These are phyloP conservation scores for Geotrichum australiense DNA, from an alignment of 1,139 yeast genomes.

Conservation along the genomic window DNA sequence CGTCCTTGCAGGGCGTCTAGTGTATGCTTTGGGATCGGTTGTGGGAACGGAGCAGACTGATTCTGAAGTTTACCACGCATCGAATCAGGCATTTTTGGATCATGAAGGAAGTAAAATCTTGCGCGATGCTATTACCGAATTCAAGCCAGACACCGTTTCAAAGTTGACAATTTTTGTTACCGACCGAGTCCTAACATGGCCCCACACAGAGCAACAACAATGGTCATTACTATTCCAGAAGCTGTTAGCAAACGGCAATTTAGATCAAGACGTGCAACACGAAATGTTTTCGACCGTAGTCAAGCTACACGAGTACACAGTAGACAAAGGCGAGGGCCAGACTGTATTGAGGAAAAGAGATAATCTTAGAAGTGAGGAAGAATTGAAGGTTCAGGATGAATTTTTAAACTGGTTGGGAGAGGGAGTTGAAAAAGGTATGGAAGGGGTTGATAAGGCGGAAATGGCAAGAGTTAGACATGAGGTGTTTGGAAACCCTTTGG, in stretches of 20 bases:
- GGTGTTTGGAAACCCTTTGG: constrained; percentile 76
- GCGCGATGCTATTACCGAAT: constrained; percentile 18
- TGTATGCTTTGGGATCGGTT: constrained; percentile 30
- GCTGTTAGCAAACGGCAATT: constrained; percentile 12
- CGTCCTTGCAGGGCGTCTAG: constrained; percentile 23
- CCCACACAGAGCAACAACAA: constrained; percentile 18
- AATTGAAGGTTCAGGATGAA: constrained; percentile 23
- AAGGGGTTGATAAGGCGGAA: constrained; percentile 27
- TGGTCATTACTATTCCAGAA: constrained; percentile 23
- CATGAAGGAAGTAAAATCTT: constrained; percentile 24
- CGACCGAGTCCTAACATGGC: constrained; percentile 19
- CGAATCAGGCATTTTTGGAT: constrained; percentile 18
- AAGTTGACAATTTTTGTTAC: constrained; percentile 17
- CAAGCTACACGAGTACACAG: constrained; percentile 23
- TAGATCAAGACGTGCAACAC: constrained; percentile 14
- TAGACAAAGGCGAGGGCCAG: constrained; percentile 12
- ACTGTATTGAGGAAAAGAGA: constrained; percentile 10
- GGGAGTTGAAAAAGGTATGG: constrained; percentile 40
- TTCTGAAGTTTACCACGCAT: constrained; percentile 8
- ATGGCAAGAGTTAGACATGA: constrained; percentile 50
- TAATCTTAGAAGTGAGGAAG: constrained; percentile 10
- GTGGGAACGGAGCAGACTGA: constrained; percentile 19
- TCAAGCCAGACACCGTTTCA: constrained; percentile 14
- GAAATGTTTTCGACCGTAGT: constrained; percentile 26
- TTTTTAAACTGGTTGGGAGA: constrained; percentile 53